phyloP scores from a whole-genome alignment of 192 early-diverging fungal species.

The Coemansia sp. region DNA sequence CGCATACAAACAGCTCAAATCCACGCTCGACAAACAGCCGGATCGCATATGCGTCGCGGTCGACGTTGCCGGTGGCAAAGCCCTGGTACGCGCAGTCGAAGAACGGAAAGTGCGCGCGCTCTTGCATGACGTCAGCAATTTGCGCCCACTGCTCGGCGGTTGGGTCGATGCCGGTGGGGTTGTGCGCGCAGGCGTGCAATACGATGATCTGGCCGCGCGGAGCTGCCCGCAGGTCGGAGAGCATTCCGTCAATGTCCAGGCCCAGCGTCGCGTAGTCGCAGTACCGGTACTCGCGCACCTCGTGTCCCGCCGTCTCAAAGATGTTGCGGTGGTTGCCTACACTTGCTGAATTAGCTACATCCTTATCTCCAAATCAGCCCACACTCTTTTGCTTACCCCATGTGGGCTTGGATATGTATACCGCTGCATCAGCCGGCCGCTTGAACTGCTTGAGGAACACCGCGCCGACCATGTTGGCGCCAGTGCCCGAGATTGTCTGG shows the following conservation, averaged over 20 bases:
- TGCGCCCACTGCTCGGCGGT: conserved; percentile 89
- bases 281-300: conserved; percentile 85
- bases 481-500: conserved; percentile 96
- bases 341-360: not conserved
- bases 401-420: conserved; percentile 92
- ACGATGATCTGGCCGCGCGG: conserved; percentile 80
- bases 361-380: not conserved
- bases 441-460: conserved; percentile 75
- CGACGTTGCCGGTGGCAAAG: conserved; percentile 91
- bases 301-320: conserved; percentile 81
- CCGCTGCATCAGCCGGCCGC: conserved; percentile 59
- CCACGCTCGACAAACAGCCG: conserved; percentile 90
- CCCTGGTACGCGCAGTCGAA: conserved; percentile 99
- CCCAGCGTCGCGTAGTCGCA: conserved; percentile 78
- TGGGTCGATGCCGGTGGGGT: conserved; percentile 98
- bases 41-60: conserved; percentile 88
- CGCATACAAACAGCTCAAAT: conserved; percentile 86
- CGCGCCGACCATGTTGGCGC: conserved; percentile 84
- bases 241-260: conserved; percentile 77
- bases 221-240: conserved; percentile 67
- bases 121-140: conserved; percentile 81
- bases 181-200: conserved; percentile 97
- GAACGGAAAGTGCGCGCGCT: conserved; percentile 87
- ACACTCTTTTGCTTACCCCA: conserved; percentile 68
- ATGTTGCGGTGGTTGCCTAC: conserved; percentile 84